Conservation (phyloP, 2,329 filamentous ascomycete species). For the Diplodia mutila region DNA sequence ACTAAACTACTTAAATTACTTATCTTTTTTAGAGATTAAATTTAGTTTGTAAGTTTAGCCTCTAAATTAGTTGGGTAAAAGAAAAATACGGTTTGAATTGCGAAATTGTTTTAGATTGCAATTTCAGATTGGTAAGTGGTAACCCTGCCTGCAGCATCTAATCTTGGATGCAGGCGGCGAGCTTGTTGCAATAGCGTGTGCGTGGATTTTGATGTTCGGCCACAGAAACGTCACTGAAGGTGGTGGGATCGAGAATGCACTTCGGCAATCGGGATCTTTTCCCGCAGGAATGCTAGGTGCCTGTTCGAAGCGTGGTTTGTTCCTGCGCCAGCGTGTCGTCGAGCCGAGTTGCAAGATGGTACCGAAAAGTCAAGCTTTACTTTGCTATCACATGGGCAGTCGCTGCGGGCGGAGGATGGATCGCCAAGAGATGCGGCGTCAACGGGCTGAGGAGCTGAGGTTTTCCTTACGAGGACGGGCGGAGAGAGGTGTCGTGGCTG, state of each 20-base stretch:
- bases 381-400: conserved; percentile 2
- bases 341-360: neutral
- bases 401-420: neutral
- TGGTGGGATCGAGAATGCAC: neutral
- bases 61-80: too few relatives aligned
- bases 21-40: too few relatives aligned
- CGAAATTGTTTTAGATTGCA: too few relatives aligned
- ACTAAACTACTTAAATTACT: too few relatives aligned
- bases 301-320: neutral
- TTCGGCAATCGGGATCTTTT: neutral
- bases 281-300: neutral
- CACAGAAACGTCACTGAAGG: neutral
- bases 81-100: too few relatives aligned
- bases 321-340: neutral
- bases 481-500: conserved; percentile 8
- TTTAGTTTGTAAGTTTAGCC: too few relatives aligned
- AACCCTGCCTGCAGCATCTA: neutral
- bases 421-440: conserved; percentile 4
- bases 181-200: too few relatives aligned
- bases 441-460: conserved; percentile 4
- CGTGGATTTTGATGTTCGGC: neutral
- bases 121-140: too few relatives aligned
- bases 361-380: conserved; percentile 4
- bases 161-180: neutral
- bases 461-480: conserved; percentile 2